A percentile compares a stretch with the other conserved stretches of the same genome.
Evolutionary conservation across 2,329 filamentous ascomycete species (phyloP).

Genomic region (Trichoderma sp.): DNA sequence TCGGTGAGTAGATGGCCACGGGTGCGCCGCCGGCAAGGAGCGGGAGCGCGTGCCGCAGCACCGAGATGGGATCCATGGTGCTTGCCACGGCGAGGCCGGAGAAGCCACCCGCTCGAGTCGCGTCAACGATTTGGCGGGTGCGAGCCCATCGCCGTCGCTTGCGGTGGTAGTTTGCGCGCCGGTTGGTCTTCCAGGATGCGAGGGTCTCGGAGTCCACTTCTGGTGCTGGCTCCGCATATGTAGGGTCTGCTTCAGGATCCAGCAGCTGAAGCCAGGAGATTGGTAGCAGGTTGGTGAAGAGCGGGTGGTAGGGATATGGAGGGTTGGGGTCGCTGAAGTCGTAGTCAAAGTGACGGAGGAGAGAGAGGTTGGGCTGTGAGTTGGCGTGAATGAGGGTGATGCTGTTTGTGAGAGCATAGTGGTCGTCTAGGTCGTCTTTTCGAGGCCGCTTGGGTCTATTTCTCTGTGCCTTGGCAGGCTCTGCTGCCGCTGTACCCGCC

Average conservation of each 20-base stretch:
- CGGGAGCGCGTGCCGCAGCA: conserved; percentile 75
- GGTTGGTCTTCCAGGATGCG: conserved; percentile 73
- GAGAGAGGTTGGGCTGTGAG: conserved; percentile 81
- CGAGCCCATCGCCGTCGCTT: conserved; percentile 84
- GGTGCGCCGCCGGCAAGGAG: conserved; percentile 81
- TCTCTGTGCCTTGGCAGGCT: conserved; percentile 26
- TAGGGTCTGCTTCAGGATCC: conserved; percentile 70
- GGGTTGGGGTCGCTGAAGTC: conserved; percentile 67
- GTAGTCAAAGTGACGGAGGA: conserved; percentile 88
- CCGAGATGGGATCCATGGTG: conserved; percentile 75
- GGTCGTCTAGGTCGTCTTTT: conserved; percentile 58
- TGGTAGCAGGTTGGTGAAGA: conserved; percentile 77
- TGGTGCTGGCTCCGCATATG: conserved; percentile 68
- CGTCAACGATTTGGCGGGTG: conserved; percentile 70
- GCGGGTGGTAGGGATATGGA: conserved; percentile 67
- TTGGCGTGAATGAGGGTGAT: conserved; percentile 80
- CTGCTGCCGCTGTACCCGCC: neutral
- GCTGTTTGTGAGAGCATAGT: conserved; percentile 71
- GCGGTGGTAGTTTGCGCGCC: conserved; percentile 81
- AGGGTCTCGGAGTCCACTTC: conserved; percentile 61
- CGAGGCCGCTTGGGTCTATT: conserved; percentile 34
- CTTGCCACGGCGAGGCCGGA: conserved; percentile 81
- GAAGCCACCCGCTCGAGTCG: conserved; percentile 73
- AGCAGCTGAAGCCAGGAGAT: conserved; percentile 92
- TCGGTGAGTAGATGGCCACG: conserved; percentile 81